Evolutionary conservation across 2,329 filamentous ascomycete species (phyloP).

Genomic region (Pseudogymnoascus sp.): DNA sequence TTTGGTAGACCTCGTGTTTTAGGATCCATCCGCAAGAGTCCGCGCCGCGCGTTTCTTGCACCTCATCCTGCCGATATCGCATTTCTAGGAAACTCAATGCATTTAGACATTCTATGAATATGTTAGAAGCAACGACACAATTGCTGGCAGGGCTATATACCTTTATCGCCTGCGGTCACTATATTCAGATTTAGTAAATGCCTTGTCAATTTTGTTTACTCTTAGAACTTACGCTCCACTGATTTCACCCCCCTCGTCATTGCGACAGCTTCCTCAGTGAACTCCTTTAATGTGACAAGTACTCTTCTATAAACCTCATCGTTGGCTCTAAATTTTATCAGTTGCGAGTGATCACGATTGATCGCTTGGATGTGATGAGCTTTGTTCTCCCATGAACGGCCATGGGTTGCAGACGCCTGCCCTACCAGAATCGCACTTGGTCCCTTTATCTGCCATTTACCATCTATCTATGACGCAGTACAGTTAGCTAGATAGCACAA

Average conservation of each 20-base stretch:
- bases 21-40: slow-evolving; percentile 31
- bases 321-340: slow-evolving; percentile 1
- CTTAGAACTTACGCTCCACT: not conserved
- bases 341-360: not conserved
- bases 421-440: not conserved
- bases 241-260: not conserved
- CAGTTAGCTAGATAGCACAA: not conserved
- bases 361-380: not conserved
- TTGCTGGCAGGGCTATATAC: not conserved
- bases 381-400: not conserved
- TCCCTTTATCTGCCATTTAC: not conserved
- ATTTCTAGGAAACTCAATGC: slow-evolving; percentile 29
- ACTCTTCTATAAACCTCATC: not conserved
- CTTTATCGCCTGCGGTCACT: not conserved
- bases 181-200: not conserved
- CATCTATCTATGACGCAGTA: not conserved
- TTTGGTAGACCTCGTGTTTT: slow-evolving; percentile 19
- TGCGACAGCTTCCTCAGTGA: not conserved
- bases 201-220: not conserved
- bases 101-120: slow-evolving; percentile 21
- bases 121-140: too few relatives aligned
- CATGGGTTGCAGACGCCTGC: slow-evolving; percentile 3
- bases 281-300: not conserved
- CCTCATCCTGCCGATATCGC: slow-evolving; percentile 20
- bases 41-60: slow-evolving; percentile 15